Conservation (phyloP, 768 basidiomycete genomes). For the Panus rudis region DNA sequence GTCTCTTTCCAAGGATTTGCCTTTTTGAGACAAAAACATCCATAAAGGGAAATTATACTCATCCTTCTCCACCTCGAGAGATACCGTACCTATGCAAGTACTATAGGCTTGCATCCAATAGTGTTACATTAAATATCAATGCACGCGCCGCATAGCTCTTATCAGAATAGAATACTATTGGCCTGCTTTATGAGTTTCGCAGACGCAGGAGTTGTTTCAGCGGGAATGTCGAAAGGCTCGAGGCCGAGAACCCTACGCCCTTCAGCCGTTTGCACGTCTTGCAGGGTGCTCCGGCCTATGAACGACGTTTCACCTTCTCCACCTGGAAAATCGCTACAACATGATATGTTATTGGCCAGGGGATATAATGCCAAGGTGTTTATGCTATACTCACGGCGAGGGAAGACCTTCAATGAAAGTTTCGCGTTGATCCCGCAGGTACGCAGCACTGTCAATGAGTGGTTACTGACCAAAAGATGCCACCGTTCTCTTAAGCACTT, state of each 20-base stretch:
- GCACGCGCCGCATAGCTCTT: neutral
- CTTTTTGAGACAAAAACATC: no score
- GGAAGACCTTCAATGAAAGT: constrained; percentile 50
- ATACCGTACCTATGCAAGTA: no score
- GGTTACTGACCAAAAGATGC: neutral
- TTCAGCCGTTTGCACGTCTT: constrained; percentile 29
- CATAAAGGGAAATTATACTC: no score
- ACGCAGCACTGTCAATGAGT: constrained; percentile 32
- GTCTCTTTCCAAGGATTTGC: no score
- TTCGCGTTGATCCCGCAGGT: constrained; percentile 57
- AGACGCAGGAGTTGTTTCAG: constrained; percentile 7
- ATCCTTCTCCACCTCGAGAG: no score
- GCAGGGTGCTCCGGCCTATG: constrained; percentile 30
- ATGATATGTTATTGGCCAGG: no score
- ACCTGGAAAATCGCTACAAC: constrained; percentile 49
- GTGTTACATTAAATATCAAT: neutral
- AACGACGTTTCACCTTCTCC: constrained; percentile 35
- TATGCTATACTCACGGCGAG: constrained; percentile 42
- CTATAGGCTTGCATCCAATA: no score
- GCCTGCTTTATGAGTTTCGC: constrained; percentile 20
- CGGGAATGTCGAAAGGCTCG: constrained; percentile 24
- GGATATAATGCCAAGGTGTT: no score
- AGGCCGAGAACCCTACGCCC: constrained; percentile 38
- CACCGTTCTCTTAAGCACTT: neutral
- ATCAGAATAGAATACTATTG: constrained; percentile 20